Evolutionary conservation across 2,329 filamentous ascomycete genomes (phyloP).

Genomic region (Rosellinia necatrix): DNA sequence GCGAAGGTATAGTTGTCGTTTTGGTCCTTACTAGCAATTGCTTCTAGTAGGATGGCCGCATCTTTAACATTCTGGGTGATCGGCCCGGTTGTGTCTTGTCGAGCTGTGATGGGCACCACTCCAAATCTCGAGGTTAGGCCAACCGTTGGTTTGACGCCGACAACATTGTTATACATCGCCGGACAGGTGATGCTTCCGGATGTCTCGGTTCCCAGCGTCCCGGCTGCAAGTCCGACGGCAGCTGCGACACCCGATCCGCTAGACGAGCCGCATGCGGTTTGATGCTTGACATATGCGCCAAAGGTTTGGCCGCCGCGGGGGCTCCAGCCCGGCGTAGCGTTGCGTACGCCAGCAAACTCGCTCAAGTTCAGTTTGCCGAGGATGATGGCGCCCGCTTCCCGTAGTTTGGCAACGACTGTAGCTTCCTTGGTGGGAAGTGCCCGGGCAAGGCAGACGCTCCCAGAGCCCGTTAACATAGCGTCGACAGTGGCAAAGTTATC

Average conservation of each 20-base stretch:
- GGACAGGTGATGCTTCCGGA: conserved; percentile 66
- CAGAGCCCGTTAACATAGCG: conserved; percentile 47
- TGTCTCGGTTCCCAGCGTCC: conserved; percentile 1
- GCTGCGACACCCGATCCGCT: conserved; percentile 58
- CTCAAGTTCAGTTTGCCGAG: conserved; percentile 64
- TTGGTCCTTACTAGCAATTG: conserved; percentile 58
- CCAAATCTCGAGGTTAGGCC: conserved; percentile 61
- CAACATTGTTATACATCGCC: conserved; percentile 59
- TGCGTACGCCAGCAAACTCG: conserved; percentile 64
- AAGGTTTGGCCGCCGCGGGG: conserved; percentile 64
- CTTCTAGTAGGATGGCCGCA: conserved; percentile 64
- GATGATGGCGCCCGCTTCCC: conserved; percentile 60
- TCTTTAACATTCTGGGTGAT: conserved; percentile 70
- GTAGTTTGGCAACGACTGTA: conserved; percentile 58
- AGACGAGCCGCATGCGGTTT: conserved; percentile 65
- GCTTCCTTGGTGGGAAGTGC: conserved; percentile 15
- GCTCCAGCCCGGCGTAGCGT: conserved; percentile 65
- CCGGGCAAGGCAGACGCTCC: conserved; percentile 20
- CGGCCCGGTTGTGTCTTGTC: conserved; percentile 69
- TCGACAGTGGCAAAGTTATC: conserved; percentile 66
- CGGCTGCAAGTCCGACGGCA: conserved; percentile 52
- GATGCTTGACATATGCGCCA: conserved; percentile 62
- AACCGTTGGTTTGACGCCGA: conserved; percentile 64
- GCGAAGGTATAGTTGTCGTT: conserved; percentile 37
- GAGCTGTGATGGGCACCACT: conserved; percentile 67